Percentiles rank a stretch among this genome's conserved stretches.
phyloP scores from a whole-genome alignment of 306 rosid genomes.

The Rosa persica region DNA sequence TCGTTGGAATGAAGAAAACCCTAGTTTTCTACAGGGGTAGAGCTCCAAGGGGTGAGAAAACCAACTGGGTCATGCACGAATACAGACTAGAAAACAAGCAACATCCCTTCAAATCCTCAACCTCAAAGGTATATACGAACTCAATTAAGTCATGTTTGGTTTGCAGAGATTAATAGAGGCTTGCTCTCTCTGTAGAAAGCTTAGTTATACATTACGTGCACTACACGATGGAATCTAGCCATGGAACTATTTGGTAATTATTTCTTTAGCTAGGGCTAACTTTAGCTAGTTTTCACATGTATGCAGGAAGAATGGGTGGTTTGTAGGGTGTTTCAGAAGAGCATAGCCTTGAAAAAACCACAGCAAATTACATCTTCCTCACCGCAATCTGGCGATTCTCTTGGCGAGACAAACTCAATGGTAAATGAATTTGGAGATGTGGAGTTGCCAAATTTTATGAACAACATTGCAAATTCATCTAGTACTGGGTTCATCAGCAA shows the following conservation, averaged over 20 bases:
- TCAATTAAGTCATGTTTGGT: not conserved
- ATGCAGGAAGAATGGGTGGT: constrained; percentile 93
- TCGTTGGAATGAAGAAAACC: constrained; percentile 95
- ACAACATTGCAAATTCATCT: constrained; percentile 41
- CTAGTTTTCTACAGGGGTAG: constrained; percentile 89
- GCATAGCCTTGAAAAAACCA: constrained; percentile 50
- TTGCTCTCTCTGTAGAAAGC: not conserved
- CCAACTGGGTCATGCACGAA: constrained; percentile 98
- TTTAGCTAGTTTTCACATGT: not conserved
- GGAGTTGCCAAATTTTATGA: constrained; percentile 55
- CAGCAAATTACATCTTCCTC: constrained; percentile 50
- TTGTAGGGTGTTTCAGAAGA: constrained; percentile 88
- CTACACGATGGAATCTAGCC: not conserved
- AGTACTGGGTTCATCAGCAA: constrained; percentile 23
- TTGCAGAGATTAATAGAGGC: not conserved
- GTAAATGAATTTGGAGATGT: constrained; percentile 67
- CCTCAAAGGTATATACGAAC: constrained; percentile 46
- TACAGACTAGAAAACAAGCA: constrained; percentile 65
- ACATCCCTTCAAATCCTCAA: constrained; percentile 48
- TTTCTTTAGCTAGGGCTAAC: not conserved
- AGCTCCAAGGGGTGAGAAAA: constrained; percentile 94
- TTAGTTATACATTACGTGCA: not conserved
- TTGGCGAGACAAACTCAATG: constrained; percentile 63
- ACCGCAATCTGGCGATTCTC: constrained; percentile 54
- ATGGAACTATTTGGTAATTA: not conserved